Percentiles rank a stretch among this genome's conserved stretches.
Conservation (phyloP, 257 asterid genomes). For the Nicotiana attenuata region DNA sequence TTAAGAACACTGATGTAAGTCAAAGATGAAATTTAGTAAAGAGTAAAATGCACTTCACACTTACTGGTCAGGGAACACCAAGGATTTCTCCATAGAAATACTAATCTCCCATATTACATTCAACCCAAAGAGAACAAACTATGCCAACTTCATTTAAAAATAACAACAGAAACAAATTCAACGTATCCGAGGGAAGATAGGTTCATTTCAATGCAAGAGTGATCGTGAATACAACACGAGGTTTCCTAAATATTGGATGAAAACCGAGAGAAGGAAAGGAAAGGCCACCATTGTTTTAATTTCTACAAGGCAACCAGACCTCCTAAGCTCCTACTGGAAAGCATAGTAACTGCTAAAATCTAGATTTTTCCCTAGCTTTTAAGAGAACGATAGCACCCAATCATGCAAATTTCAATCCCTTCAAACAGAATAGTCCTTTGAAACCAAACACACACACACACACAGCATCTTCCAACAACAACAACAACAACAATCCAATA, state of each 20-base stretch:
- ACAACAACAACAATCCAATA: too few species aligned
- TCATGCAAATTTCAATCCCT: neutral
- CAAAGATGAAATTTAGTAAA: neutral
- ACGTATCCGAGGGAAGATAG: neutral
- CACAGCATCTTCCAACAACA: too few species aligned
- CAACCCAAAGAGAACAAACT: conserved; percentile 1
- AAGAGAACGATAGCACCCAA: neutral
- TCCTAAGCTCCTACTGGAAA: neutral
- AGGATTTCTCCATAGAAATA: neutral
- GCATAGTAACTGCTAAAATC: neutral
- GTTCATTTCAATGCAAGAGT: neutral
- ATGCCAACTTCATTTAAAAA: neutral
- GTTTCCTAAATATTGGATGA: neutral
- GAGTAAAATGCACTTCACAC: neutral
- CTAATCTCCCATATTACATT: neutral
- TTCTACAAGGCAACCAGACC: neutral
- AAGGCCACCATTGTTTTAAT: neutral
- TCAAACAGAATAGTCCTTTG: neutral
- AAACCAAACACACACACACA: neutral
- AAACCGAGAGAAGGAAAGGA: neutral
- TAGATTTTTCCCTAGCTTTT: neutral
- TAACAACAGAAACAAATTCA: neutral
- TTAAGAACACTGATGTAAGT: neutral
- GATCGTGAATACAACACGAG: neutral
- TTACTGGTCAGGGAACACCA: neutral